Evolutionary conservation across 2,329 filamentous ascomycete species (phyloP).

Genomic region (Neocucurbitaria cava): DNA sequence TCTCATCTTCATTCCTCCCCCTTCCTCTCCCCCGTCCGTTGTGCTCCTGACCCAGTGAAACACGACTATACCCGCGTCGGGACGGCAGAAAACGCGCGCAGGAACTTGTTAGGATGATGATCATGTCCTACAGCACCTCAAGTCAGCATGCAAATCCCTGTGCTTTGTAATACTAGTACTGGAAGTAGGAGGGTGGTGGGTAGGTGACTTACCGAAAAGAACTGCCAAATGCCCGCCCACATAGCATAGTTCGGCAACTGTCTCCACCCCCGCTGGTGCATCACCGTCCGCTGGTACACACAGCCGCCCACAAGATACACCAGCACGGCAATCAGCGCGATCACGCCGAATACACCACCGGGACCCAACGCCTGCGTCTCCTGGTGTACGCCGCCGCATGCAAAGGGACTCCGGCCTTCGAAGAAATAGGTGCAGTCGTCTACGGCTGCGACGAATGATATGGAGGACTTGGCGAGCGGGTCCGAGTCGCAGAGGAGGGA

Average conservation of each 20-base stretch:
- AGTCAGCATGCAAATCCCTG: no score
- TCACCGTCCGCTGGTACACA: slow-evolving; percentile 93
- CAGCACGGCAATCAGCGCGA: slow-evolving; percentile 76
- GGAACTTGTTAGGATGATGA: slow-evolving; percentile 72
- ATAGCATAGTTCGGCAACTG: slow-evolving; percentile 93
- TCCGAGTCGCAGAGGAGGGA: slow-evolving; percentile 93
- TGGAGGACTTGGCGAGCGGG: slow-evolving; percentile 70
- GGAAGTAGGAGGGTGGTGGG: background rate
- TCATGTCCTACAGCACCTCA: slow-evolving; percentile 60
- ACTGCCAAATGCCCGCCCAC: slow-evolving; percentile 87
- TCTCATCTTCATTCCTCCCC: slow-evolving; percentile 77
- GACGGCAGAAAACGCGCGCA: slow-evolving; percentile 71
- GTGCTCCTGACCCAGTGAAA: slow-evolving; percentile 60
- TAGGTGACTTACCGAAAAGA: slow-evolving; percentile 71
- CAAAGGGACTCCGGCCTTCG: slow-evolving; percentile 84
- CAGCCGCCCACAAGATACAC: slow-evolving; percentile 93
- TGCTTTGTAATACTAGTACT: no score
- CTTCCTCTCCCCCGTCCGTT: slow-evolving; percentile 51
- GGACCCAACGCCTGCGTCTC: slow-evolving; percentile 68
- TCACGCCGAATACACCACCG: slow-evolving; percentile 85
- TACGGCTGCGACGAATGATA: slow-evolving; percentile 86
- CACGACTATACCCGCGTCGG: slow-evolving; percentile 70
- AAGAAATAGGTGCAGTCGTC: slow-evolving; percentile 97
- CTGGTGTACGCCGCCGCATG: slow-evolving; percentile 75
- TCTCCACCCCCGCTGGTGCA: slow-evolving; percentile 92